Evolutionary conservation across 1,139 yeast genomes (phyloP), one percentile per base, ranked within the genome.

Genomic region (Wickerhamomyces sp.): DNA sequence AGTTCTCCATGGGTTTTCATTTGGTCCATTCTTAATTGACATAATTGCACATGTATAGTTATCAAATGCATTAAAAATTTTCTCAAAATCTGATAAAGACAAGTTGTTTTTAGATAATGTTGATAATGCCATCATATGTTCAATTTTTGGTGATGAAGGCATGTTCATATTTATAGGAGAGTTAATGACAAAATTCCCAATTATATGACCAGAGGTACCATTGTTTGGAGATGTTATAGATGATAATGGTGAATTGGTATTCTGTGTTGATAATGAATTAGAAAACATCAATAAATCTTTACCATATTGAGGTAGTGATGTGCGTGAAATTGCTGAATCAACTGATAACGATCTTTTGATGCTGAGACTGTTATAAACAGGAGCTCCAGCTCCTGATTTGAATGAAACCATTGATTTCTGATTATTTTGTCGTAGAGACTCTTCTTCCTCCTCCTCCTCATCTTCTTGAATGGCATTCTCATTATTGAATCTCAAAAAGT

Each of bases 1-100:
- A n/a, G 73, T 71, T 44, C 84, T 65, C 88, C 89, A 82, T 6
- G 87, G 88, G 54, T 82, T 81, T 50, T 81, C 86, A 7, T 74
- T 65, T 0, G 79, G 77, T 0, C 85, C 86, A 53, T 79, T 78
- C 53, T 78, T 79, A 43, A 81, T 78, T 2, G 84, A 78, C 76
- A 81, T 72, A 42, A 81, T 79, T 10, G 77, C 75, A 46, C 84
- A 79, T 0, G 87, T 80, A 57, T 77, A 76, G 43, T 72, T 62
- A 44, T 69, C 72, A 47, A 69, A 70, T 1, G 71, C 67, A 23
- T 64, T 57, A 33, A 66, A 58, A 41, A 71, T 67, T 14, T 44
- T 45, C 8, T 56, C 56, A 37, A 55, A 55, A 13, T 58, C 61
- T 1, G 51, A 4, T n/a, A 33, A 34, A 7, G 38, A 18, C 11